Base-by-base conservation (phyloP, 768 basidiomycete genomes). In the Tephrocybe rancida region DNA sequence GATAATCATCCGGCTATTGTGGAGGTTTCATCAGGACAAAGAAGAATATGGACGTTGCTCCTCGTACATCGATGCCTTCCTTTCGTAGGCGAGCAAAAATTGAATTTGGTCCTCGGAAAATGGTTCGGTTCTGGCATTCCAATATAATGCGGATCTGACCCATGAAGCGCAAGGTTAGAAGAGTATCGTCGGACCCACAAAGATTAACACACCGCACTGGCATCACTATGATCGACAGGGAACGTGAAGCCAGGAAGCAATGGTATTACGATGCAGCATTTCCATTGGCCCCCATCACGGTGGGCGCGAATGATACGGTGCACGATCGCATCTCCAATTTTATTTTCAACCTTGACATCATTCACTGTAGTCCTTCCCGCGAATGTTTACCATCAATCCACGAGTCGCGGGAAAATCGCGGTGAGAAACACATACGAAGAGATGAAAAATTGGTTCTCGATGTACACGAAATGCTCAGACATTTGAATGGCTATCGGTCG, bases 391-490 rank as follows among this genome's bases (percentile, higher is more conserved):
- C 37, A 47, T 58, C 47, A 32, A 29, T 27, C 16, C 25, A 35
- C 45, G 34, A 32, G 32, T 38, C 35, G 11, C 35, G 30, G 5
- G 22, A 35, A n/a, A 19, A 48, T 24, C 14, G 34, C 19, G n/a
- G 24, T 16, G n/a, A 35, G 38, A 10, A 21, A 37, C n/a, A 45
- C 89, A 66, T 68, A 92, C 91, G 90, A 92, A 1, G 90, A 87
- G 58, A 94, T 90, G 69, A 94, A 93, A 64, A 93, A 94, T 66
- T 94, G 92, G 60, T 95, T 94, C 67, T 98, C 96, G 58, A 99
- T 97, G 73, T 99, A 99, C 29, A 99, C 91, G 65, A 98, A 99
- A 65, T 97, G 94, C 61, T 98, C 94, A 22, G 94, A 95, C 64
- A 90, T 75, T 64, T 95, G 87, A 49, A 97, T 97, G 9, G 93